phyloP scores from a whole-genome alignment of 805 yeast species.

The Candida jianshihensis region DNA sequence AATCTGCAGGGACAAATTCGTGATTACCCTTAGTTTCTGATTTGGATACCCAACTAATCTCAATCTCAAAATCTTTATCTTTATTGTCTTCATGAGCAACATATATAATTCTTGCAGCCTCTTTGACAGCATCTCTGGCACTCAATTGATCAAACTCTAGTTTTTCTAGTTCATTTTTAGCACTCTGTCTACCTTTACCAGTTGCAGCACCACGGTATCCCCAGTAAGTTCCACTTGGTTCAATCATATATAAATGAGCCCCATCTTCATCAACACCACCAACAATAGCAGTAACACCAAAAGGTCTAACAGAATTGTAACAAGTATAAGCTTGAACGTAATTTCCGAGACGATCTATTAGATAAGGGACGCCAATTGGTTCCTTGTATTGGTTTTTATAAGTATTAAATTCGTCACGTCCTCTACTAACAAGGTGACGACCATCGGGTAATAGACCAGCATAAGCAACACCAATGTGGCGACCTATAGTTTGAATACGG shows the following conservation, averaged over 20 bases:
- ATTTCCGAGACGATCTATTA: conserved; percentile 81
- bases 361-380: conserved; percentile 71
- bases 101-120: conserved; percentile 90
- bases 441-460: conserved; percentile 97
- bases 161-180: conserved; percentile 93
- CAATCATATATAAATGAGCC: conserved; percentile 90
- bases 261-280: conserved; percentile 93
- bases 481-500: conserved; percentile 88
- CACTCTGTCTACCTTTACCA: conserved; percentile 98
- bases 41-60: conserved; percentile 79
- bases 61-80: conserved; percentile 95
- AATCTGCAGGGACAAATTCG: conserved; percentile 69
- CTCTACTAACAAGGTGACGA: conserved; percentile 84
- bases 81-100: conserved; percentile 96
- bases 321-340: conserved; percentile 94
- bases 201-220: conserved; percentile 97
- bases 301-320: conserved; percentile 95
- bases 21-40: conserved; percentile 78
- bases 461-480: conserved; percentile 90
- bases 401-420: conserved; percentile 81
- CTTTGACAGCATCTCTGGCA: conserved; percentile 79
- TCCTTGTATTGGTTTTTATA: conserved; percentile 74
- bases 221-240: conserved; percentile 97
- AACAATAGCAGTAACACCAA: conserved; percentile 86
- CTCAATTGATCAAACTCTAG: conserved; percentile 60